Conservation (phyloP, 2,329 filamentous ascomycete genomes). For the Cercospora brassicicola region DNA sequence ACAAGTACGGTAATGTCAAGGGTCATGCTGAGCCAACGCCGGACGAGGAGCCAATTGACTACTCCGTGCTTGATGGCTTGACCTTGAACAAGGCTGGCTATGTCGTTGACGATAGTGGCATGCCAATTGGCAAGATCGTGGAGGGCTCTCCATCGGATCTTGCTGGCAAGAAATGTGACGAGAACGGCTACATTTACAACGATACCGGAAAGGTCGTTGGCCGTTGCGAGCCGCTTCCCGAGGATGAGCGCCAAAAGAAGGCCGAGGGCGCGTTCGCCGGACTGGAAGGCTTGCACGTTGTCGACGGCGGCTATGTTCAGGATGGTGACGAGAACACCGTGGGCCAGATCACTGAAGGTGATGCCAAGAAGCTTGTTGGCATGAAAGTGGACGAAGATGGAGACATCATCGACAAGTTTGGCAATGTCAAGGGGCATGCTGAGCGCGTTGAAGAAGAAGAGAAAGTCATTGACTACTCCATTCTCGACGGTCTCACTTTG, state of each 20-base stretch:
- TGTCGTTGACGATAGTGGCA: conserved; percentile 55
- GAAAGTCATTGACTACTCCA: conserved; percentile 50
- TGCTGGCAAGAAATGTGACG: conserved; percentile 57
- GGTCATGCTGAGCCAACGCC: conserved; percentile 57
- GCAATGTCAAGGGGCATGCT: conserved; percentile 62
- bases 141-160: conserved; percentile 59
- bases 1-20: conserved; percentile 67
- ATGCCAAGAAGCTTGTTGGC: conserved; percentile 60
- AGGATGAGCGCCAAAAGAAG: conserved; percentile 56
- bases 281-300: conserved; percentile 63
- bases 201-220: conserved; percentile 59
- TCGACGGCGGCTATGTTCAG: conserved; percentile 70
- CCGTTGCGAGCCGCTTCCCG: conserved; percentile 59
- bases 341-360: conserved; percentile 58
- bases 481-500: conserved; percentile 54
- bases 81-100: conserved; percentile 66
- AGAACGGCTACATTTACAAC: conserved; percentile 57
- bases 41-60: conserved; percentile 51
- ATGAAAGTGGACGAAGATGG: conserved; percentile 63
- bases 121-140: conserved; percentile 57
- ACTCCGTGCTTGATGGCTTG: conserved; percentile 61
- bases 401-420: conserved; percentile 62
- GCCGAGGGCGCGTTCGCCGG: conserved; percentile 69
- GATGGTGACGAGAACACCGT: conserved; percentile 73
- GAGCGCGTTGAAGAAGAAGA: conserved; percentile 53